Evolutionary conservation across 441 rosid species (phyloP).

Genomic region (Populus hybrid): DNA sequence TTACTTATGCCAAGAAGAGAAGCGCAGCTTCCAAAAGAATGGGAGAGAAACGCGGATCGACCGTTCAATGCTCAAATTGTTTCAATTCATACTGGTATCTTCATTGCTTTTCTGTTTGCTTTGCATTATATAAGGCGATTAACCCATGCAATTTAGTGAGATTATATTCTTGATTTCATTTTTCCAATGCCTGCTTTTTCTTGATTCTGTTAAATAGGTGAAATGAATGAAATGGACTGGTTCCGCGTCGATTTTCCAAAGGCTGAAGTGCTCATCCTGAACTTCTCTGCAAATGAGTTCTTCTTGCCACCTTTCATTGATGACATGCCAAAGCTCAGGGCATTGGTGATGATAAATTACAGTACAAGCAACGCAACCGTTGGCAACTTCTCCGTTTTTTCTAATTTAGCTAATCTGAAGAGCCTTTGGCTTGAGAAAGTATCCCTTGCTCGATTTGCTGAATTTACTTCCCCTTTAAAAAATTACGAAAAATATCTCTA

Average conservation of each 20-base stretch:
- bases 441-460: constrained; percentile 44
- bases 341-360: constrained; percentile 61
- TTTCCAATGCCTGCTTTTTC: background rate
- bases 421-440: constrained; percentile 89
- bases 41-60: constrained; percentile 63
- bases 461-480: constrained; percentile 42
- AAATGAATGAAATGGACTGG: constrained; percentile 84
- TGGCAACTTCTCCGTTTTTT: constrained; percentile 48
- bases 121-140: background rate
- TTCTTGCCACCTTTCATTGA: constrained; percentile 72
- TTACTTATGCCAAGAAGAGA: constrained; percentile 74
- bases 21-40: constrained; percentile 55
- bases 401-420: constrained; percentile 45
- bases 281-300: constrained; percentile 56
- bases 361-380: constrained; percentile 51
- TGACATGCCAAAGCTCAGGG: constrained; percentile 74
- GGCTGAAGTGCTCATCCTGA: constrained; percentile 76
- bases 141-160: background rate
- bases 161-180: background rate
- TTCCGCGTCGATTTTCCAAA: constrained; percentile 65
- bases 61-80: constrained; percentile 68
- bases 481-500: constrained; percentile 57
- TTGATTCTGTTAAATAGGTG: constrained; percentile 39
- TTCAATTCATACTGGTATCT: constrained; percentile 71
- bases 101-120: background rate